These are phyloP conservation scores for Diaporthe sp. DNA, from an alignment of 2,329 filamentous ascomycete species.

Conservation along the genomic window DNA sequence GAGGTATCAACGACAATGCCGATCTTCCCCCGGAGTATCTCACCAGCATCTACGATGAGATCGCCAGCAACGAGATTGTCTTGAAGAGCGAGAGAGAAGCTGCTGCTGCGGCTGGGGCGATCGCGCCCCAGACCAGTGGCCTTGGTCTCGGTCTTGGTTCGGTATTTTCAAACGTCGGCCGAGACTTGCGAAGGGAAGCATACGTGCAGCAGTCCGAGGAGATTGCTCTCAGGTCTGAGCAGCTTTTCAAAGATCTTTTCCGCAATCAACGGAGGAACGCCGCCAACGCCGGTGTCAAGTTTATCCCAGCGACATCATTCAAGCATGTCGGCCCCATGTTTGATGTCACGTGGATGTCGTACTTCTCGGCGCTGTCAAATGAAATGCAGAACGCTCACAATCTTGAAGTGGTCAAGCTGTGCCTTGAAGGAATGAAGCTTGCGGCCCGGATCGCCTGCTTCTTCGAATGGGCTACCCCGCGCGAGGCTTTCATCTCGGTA, in stretches of 20 bases:
- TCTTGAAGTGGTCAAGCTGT: constrained; percentile 89
- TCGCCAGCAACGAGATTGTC: constrained; percentile 91
- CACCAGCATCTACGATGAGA: constrained; percentile 90
- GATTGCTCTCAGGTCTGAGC: constrained; percentile 80
- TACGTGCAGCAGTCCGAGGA: constrained; percentile 96
- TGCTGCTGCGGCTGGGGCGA: constrained; percentile 81
- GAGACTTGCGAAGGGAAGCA: constrained; percentile 91
- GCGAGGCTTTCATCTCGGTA: constrained; percentile 94
- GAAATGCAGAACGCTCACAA: constrained; percentile 96
- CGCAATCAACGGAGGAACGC: constrained; percentile 88
- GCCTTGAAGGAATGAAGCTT: constrained; percentile 94
- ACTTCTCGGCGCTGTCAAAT: constrained; percentile 93
- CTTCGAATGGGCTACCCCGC: constrained; percentile 92
- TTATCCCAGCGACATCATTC: constrained; percentile 93
- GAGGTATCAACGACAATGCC: constrained; percentile 96
- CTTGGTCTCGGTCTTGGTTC: constrained; percentile 88
- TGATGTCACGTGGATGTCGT: constrained; percentile 99
- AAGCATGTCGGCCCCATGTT: constrained; percentile 99
- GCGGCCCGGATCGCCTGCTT: constrained; percentile 93
- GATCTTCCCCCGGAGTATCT: constrained; percentile 96
- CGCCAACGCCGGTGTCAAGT: constrained; percentile 76
- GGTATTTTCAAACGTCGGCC: constrained; percentile 90
- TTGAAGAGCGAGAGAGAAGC: constrained; percentile 92
- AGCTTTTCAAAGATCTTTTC: constrained; percentile 94
- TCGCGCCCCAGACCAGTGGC: constrained; percentile 72